Evolutionary conservation across 2,329 filamentous ascomycete species (phyloP).

Genomic region (Claviceps purpurea): DNA sequence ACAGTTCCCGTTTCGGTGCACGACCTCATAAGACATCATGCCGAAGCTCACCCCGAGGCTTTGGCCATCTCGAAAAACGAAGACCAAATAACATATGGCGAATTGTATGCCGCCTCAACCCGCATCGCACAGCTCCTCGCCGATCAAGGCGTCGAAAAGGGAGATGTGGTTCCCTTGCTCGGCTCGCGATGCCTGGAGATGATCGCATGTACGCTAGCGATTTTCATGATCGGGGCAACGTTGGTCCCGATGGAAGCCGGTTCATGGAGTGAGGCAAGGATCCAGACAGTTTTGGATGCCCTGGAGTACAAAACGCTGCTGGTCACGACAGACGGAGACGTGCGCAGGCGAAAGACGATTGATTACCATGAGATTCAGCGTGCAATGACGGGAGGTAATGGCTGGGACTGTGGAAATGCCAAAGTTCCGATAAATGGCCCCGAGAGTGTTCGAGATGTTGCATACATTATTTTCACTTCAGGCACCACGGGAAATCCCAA

Average conservation of each 20-base stretch:
- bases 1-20: background rate
- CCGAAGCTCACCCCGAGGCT: background rate
- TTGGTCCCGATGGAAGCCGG: conserved; percentile 4
- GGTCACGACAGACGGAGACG: background rate
- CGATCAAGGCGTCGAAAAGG: background rate
- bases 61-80: background rate
- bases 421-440: background rate
- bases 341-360: background rate
- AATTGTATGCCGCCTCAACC: background rate
- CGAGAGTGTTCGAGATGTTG: conserved; percentile 31
- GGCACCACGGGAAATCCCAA: conserved; percentile 31
- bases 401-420: too few species aligned
- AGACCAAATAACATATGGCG: background rate
- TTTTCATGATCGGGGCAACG: background rate
- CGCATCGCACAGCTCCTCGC: background rate
- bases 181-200: conserved; percentile 1
- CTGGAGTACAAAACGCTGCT: background rate
- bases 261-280: conserved; percentile 3
- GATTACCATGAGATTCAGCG: background rate
- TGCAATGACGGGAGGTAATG: background rate
- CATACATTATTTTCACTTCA: conserved; percentile 6
- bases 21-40: background rate
- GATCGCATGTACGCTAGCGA: conserved; percentile 1
- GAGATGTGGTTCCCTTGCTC: conserved; percentile 3
- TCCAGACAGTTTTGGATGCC: background rate